Percentiles rank a stretch among this genome's conserved stretches.
Evolutionary conservation across 305 asterid species (phyloP).

Genomic region (Solanum chacoense): DNA sequence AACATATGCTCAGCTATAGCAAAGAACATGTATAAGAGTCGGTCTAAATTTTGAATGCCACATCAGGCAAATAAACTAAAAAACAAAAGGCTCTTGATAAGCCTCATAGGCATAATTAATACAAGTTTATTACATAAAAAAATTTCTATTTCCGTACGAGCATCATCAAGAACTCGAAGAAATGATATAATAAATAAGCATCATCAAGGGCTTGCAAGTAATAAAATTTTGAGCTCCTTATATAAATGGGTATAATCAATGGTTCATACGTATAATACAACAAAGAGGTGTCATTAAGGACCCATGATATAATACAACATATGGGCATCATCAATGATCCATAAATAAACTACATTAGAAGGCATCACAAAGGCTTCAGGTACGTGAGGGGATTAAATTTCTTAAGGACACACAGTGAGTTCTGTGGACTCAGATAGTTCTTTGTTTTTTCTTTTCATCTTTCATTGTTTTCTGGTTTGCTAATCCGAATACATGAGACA

Average conservation of each 20-base stretch:
- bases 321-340: background rate
- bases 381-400: too few species aligned
- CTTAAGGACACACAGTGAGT: too few species aligned
- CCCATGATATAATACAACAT: background rate
- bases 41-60: background rate
- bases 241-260: background rate
- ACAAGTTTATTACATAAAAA: background rate
- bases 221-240: background rate
- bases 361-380: too few species aligned
- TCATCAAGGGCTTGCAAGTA: background rate
- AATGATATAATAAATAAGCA: background rate
- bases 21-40: background rate
- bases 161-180: background rate
- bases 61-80: background rate
- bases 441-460: too few species aligned
- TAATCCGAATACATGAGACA: too few species aligned
- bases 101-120: background rate
- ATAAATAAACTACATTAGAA: too few species aligned
- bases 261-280: background rate
- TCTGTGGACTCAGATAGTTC: too few species aligned
- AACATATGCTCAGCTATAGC: background rate
- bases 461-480: too few species aligned
- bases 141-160: background rate
- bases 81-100: background rate
- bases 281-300: background rate